These are phyloP conservation scores for Vigna radiata DNA, from an alignment of 306 rosid species.

Conservation along the genomic window DNA sequence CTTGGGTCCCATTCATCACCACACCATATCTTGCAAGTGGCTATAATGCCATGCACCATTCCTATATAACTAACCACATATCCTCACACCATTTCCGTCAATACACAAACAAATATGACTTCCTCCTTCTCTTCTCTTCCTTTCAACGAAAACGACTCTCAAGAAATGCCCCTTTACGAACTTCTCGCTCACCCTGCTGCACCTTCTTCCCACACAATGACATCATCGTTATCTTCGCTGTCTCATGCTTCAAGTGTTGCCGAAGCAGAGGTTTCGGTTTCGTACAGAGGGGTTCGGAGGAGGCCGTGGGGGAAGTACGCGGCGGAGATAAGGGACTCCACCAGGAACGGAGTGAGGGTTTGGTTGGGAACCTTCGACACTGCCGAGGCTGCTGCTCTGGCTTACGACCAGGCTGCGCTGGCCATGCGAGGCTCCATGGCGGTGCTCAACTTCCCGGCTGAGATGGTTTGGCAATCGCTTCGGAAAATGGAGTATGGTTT, in stretches of 20 bases:
- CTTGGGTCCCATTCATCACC: constrained; percentile 13
- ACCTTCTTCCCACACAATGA: not conserved
- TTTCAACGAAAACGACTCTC: constrained; percentile 66
- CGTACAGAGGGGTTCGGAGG: constrained; percentile 66
- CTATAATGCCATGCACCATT: not conserved
- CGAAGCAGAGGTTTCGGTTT: not conserved
- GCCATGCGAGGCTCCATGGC: constrained; percentile 64
- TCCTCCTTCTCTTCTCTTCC: constrained; percentile 51
- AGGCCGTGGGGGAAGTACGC: constrained; percentile 82
- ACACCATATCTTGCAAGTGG: too few relatives aligned
- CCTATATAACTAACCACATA: not conserved
- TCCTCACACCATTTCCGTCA: not conserved
- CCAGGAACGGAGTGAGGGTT: constrained; percentile 65
- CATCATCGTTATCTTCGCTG: not conserved
- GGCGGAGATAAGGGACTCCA: constrained; percentile 76
- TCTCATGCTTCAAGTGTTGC: not conserved
- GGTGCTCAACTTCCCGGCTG: constrained; percentile 59
- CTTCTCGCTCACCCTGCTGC: constrained; percentile 43
- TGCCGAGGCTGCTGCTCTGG: constrained; percentile 74
- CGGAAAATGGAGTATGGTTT: constrained; percentile 52
- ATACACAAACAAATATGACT: not conserved
- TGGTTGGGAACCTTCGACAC: constrained; percentile 85
- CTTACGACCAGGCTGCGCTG: constrained; percentile 80
- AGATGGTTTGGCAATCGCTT: constrained; percentile 55
- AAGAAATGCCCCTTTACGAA: constrained; percentile 66